A percentile compares a stretch with the other conserved stretches of the same genome.
Conservation (phyloP, 345 rosid genomes). For the Bruguiera parviflora region DNA sequence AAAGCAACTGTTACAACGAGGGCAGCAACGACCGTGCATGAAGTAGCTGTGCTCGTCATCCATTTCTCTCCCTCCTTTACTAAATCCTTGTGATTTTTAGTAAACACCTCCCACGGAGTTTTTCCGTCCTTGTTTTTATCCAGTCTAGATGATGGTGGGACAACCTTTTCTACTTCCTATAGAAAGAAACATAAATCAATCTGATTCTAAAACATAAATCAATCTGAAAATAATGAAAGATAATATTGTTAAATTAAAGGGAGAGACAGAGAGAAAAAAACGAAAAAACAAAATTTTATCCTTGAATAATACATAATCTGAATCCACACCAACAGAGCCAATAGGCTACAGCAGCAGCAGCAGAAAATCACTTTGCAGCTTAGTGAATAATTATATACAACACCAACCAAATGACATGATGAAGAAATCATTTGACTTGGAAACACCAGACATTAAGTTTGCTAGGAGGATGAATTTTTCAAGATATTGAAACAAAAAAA, state of each 20-base stretch:
- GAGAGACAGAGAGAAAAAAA: background rate
- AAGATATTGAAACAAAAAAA: too few relatives aligned
- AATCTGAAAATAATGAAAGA: background rate
- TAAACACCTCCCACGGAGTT: background rate
- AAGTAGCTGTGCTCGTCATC: background rate
- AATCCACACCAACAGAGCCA: too few relatives aligned
- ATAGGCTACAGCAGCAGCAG: background rate
- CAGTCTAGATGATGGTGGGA: background rate
- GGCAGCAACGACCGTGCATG: constrained; percentile 6
- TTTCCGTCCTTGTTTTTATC: background rate
- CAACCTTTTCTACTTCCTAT: background rate
- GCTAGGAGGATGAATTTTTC: too few relatives aligned
- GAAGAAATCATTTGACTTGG: too few relatives aligned
- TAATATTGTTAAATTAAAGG: background rate
- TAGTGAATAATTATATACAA: too few relatives aligned
- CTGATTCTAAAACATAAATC: background rate
- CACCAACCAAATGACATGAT: too few relatives aligned
- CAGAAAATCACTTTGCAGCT: background rate
- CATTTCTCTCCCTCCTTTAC: background rate
- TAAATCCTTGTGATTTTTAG: constrained; percentile 1
- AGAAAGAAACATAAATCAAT: background rate
- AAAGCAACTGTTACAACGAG: background rate
- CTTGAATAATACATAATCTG: too few relatives aligned
- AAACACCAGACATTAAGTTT: too few relatives aligned
- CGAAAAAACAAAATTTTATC: too few relatives aligned